Percentiles rank a stretch among this genome's conserved stretches.
Conservation (phyloP, 805 yeast genomes). For the Cyberlindnera mississippiensis region DNA sequence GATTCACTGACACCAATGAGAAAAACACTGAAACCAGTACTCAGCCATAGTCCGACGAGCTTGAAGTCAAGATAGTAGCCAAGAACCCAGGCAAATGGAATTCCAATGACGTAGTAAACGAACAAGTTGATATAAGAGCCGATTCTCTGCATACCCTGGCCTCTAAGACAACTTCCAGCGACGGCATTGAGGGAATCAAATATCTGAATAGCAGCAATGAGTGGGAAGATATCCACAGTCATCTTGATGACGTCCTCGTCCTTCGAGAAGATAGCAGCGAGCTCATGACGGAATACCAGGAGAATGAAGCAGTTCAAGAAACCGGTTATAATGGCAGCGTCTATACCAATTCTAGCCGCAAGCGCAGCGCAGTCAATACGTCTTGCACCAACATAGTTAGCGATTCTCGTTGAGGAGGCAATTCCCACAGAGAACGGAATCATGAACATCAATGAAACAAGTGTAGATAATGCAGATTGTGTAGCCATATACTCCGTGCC, state of each 20-base stretch:
- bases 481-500: constrained; percentile 71
- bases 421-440: constrained; percentile 74
- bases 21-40: constrained; percentile 53
- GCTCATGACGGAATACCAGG: constrained; percentile 41
- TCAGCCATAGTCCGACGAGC: constrained; percentile 65
- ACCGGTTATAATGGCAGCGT: constrained; percentile 42
- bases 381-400: constrained; percentile 63
- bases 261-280: constrained; percentile 57
- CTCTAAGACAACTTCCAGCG: constrained; percentile 76
- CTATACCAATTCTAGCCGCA: constrained; percentile 41
- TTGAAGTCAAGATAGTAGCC: constrained; percentile 44
- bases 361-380: constrained; percentile 43
- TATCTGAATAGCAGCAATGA: constrained; percentile 65
- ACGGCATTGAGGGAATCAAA: constrained; percentile 66
- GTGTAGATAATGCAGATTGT: constrained; percentile 66
- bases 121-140: constrained; percentile 70
- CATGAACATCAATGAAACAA: constrained; percentile 62
- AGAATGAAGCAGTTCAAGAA: constrained; percentile 48
- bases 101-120: constrained; percentile 67
- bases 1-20: constrained; percentile 42
- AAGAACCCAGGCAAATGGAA: constrained; percentile 59
- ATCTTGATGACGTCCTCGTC: constrained; percentile 53
- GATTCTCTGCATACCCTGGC: constrained; percentile 79
- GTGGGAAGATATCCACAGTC: constrained; percentile 49
- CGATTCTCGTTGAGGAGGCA: constrained; percentile 69